A percentile compares a stretch with the other conserved stretches of the same genome.
phyloP scores from a whole-genome alignment of 768 basidiomycete species.

The Kockovaella imperatae region DNA sequence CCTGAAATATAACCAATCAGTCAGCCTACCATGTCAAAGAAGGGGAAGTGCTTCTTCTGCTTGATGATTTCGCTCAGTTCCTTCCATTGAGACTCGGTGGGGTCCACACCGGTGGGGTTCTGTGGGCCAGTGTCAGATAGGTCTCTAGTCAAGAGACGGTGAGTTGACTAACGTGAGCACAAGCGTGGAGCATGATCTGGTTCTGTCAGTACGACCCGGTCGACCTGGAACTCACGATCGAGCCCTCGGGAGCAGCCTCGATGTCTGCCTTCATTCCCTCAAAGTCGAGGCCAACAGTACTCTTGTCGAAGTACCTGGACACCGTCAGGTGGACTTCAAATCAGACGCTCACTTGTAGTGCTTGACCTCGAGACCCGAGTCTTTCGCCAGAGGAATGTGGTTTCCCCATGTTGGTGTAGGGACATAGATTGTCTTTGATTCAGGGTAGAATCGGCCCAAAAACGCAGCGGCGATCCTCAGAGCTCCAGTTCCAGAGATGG shows the following conservation, averaged over 20 bases:
- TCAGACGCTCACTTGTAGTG: slow-evolving; percentile 55
- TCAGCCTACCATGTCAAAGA: slow-evolving; percentile 77
- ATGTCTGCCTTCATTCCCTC: slow-evolving; percentile 81
- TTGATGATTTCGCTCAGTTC: slow-evolving; percentile 79
- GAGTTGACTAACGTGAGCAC: slow-evolving; percentile 51
- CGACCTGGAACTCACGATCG: slow-evolving; percentile 50
- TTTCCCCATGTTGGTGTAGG: slow-evolving; percentile 93
- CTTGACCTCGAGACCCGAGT: slow-evolving; percentile 77
- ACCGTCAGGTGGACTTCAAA: neutral
- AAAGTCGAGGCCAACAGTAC: slow-evolving; percentile 84
- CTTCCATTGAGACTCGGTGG: slow-evolving; percentile 84
- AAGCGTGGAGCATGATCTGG: slow-evolving; percentile 76
- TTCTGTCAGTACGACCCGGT: neutral
- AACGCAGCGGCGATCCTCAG: slow-evolving; percentile 91
- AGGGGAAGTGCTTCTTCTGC: slow-evolving; percentile 82
- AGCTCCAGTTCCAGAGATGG: slow-evolving; percentile 96
- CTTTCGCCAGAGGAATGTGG: slow-evolving; percentile 85
- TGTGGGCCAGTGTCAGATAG: slow-evolving; percentile 51
- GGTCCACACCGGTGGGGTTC: slow-evolving; percentile 98
- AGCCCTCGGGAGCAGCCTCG: slow-evolving; percentile 59
- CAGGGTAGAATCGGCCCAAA: slow-evolving; percentile 73
- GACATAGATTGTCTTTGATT: slow-evolving; percentile 65
- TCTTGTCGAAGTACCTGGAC: slow-evolving; percentile 64
- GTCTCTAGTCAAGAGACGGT: neutral
- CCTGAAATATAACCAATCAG: neutral